Percentiles rank a stretch among this genome's conserved stretches.
These are phyloP conservation scores for Hypericum androsaemum DNA, from an alignment of 345 rosid genomes.

Conservation along the genomic window DNA sequence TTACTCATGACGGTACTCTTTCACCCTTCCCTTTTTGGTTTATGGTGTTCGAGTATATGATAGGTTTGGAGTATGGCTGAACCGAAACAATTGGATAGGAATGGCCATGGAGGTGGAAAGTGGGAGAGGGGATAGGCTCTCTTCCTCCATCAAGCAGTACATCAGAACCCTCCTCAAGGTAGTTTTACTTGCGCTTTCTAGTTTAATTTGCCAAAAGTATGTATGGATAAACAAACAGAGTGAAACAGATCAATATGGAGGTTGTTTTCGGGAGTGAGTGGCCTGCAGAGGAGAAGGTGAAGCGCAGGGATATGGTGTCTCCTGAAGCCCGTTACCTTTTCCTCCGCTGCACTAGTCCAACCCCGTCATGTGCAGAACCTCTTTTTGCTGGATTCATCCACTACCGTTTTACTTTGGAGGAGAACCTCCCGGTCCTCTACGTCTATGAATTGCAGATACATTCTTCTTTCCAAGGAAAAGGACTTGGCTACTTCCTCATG, in stretches of 20 bases:
- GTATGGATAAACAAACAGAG: not conserved
- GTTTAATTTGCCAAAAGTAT: not conserved
- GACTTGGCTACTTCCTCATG: constrained; percentile 80
- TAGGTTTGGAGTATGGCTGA: too few species aligned
- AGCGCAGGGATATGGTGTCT: constrained; percentile 71
- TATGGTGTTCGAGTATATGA: too few species aligned
- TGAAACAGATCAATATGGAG: constrained; percentile 62
- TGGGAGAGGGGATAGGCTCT: constrained; percentile 60
- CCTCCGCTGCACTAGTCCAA: constrained; percentile 26
- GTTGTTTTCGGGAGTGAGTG: constrained; percentile 57
- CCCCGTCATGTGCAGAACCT: constrained; percentile 4
- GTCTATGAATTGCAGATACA: constrained; percentile 84
- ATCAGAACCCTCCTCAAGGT: constrained; percentile 62
- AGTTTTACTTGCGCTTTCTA: not conserved
- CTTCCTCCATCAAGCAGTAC: constrained; percentile 38
- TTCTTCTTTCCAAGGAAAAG: constrained; percentile 56
- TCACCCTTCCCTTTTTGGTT: too few species aligned
- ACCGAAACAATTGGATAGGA: constrained; percentile 13
- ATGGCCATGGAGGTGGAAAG: constrained; percentile 57
- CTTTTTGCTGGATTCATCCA: constrained; percentile 65
- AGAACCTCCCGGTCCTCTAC: constrained; percentile 73
- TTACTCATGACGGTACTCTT: too few species aligned
- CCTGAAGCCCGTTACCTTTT: constrained; percentile 63
- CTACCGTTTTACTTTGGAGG: constrained; percentile 73
- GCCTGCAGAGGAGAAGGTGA: constrained; percentile 66